phyloP scores from a whole-genome alignment of 805 yeast species.

The Cyberlindnera americana region DNA sequence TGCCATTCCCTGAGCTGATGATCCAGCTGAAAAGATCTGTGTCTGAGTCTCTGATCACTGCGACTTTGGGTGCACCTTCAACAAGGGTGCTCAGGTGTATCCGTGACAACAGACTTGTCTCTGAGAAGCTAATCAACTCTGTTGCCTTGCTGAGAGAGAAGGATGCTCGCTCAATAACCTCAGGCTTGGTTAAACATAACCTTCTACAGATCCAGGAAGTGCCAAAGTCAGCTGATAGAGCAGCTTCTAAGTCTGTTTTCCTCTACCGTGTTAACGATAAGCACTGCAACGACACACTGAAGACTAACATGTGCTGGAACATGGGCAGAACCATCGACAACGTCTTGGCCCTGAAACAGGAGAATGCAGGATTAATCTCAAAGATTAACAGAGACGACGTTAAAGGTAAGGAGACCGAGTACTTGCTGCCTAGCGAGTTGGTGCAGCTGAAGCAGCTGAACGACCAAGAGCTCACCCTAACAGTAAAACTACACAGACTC shows the following conservation, averaged over 20 bases:
- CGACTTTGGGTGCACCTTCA: slow-evolving; percentile 62
- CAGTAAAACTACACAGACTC: slow-evolving; percentile 54
- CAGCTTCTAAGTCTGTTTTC: slow-evolving; percentile 84
- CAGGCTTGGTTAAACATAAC: slow-evolving; percentile 63
- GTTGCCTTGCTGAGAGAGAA: slow-evolving; percentile 73
- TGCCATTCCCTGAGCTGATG: slow-evolving; percentile 56
- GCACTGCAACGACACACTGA: slow-evolving; percentile 45
- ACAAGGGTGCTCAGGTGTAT: slow-evolving; percentile 76
- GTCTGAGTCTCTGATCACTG: slow-evolving; percentile 54
- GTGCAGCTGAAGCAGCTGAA: slow-evolving; percentile 63
- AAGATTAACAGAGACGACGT: slow-evolving; percentile 91
- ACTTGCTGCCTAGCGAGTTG: slow-evolving; percentile 71
- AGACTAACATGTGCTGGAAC: slow-evolving; percentile 45
- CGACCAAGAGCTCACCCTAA: slow-evolving; percentile 49
- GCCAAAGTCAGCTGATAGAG: slow-evolving; percentile 87
- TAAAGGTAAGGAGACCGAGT: slow-evolving; percentile 71
- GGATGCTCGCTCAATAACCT: slow-evolving; percentile 68
- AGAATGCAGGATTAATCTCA: slow-evolving; percentile 63
- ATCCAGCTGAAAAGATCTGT: slow-evolving; percentile 44
- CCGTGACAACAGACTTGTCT: slow-evolving; percentile 63
- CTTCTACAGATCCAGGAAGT: slow-evolving; percentile 88
- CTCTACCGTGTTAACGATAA: slow-evolving; percentile 68
- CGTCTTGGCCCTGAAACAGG: slow-evolving; percentile 52
- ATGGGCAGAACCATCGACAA: slow-evolving; percentile 45
- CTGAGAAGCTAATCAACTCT: slow-evolving; percentile 79